Base-by-base conservation (phyloP, 2,329 filamentous ascomycete species). In the Fusarium sp. region DNA sequence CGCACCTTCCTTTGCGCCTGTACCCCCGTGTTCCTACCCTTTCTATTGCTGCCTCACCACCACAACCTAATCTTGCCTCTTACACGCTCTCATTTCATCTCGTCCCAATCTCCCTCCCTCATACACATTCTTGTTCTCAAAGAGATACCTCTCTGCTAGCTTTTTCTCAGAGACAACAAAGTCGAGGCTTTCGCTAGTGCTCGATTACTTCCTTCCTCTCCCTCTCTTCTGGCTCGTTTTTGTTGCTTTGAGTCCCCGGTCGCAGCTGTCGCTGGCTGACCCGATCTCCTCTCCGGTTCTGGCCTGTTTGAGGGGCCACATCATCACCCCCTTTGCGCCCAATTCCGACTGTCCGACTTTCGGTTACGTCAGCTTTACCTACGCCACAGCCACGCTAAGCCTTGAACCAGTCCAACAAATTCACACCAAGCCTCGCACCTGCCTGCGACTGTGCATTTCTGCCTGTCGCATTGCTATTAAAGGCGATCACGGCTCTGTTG, bases 151-250 rank as follows among this genome's bases (percentile, higher is more conserved):
- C 41, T 70, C 56, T 70, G 46, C 67, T 56, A 49, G 46, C 62
- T 68, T 52, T 65, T 62, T 57, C 52, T 61, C 69, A 68, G 62
- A 68, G 61, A 66, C 49, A 23, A 70, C 63, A 72, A 62, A 62
- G 62, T 80, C 79, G 80, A 82, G 80, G 78, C 80, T 82, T 82
- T 85, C 65, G 77, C 76, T 86, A 85, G 84, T 80, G 78, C 80
- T 86, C 82, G 83, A 76, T 75, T 70, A 63, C 58, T 58, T 70
- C 51, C 57, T 63, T 61, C 67, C 69, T 69, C 61, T 54, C 62
- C 67, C 50, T 54, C 64, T 68, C 50, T 56, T 67, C 60, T 52
- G 67, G 47, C 65, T 69, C 67, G 28, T 58, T 46, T 52, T 67
- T 63, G 46, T 63, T 61, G 49, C 51, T 63, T 55, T 62, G 57